Base-by-base conservation (phyloP, 2,329 filamentous ascomycete species). In the Massarina eburnea region DNA sequence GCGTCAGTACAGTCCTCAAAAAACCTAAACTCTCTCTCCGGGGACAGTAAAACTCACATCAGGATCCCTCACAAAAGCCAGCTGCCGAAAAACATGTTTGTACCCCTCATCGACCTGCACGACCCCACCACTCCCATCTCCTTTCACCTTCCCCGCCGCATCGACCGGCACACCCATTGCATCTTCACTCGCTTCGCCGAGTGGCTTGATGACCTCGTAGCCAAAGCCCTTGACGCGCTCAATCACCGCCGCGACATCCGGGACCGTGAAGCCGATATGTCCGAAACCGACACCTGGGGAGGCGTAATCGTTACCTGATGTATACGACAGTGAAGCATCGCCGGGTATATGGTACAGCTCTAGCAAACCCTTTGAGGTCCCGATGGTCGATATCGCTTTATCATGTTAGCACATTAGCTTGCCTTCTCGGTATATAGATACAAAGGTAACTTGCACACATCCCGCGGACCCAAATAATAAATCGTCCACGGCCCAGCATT, bases 241-340 rank as follows among this genome's bases (percentile, higher is more conserved):
- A 6, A 68, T 33, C 14, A 62, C 52, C 10, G 40, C 51, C 7
- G 34, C 47, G 1, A 68, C 64, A 55, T 68, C 51, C 1, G 65
- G 64, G 0, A 70, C 62, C 8, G 62, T 68, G 43, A 70, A 67
- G 0, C 66, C 65, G n/a, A 70, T 45, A 39, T 70, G 66, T 1
- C 66, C 64, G 30, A 70, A 68, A 4, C 65, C 65, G 4, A 66
- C 36, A 5, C 57, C 49, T 1, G 43, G 38, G 1, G 30, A 39
- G 1, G 14, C 33, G 39, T 64, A 61, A 17, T 62, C 59, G 39
- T 69, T 68, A 0, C 65, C 66, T 9, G 47, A 61, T 3, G 39
- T 39, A 36, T 69, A 69, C 1, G 48, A 5, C 5, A 52, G 46
- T 0, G 44, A 42, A 12, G 49, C 27, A 26, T 64, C 61, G 0